These are phyloP conservation scores for Xylariales sp. DNA, from an alignment of 2,329 filamentous ascomycete species.

Conservation along the genomic window DNA sequence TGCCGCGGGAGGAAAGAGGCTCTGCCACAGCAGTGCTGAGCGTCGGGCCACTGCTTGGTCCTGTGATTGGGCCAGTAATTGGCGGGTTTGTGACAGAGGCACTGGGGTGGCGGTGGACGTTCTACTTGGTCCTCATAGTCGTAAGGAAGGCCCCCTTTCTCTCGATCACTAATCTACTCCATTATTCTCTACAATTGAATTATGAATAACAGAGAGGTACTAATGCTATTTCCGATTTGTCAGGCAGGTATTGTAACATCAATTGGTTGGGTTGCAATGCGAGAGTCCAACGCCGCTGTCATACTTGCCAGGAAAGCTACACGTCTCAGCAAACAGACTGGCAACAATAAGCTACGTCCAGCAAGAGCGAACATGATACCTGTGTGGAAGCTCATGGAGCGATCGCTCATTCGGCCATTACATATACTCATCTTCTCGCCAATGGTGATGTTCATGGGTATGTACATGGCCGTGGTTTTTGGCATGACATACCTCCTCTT, in stretches of 20 bases:
- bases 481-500: conserved; percentile 38
- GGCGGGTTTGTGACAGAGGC: conserved; percentile 26
- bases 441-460: conserved; percentile 28
- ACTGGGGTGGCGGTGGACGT: conserved; percentile 45
- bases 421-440: conserved; percentile 35
- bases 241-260: conserved; percentile 1
- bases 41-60: conserved; percentile 7
- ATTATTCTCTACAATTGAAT: no score
- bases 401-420: conserved; percentile 33
- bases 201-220: no score
- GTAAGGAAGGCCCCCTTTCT: no score
- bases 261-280: conserved; percentile 48
- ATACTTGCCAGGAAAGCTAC: conserved; percentile 53
- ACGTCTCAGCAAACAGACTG: conserved; percentile 50
- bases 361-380: conserved; percentile 25
- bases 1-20: conserved; percentile 36
- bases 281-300: conserved; percentile 60
- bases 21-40: conserved; percentile 34
- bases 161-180: no score
- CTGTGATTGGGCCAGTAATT: conserved; percentile 40
- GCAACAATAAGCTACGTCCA: conserved; percentile 37
- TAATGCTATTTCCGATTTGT: no score
- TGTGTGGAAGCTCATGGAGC: conserved; percentile 27
- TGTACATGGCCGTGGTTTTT: conserved; percentile 35
- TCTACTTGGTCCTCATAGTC: conserved; percentile 29